Percentiles rank a stretch among this genome's conserved stretches.
These are phyloP conservation scores for Backusella tuberculispora DNA, from an alignment of 192 early-diverging fungal species.

Conservation along the genomic window DNA sequence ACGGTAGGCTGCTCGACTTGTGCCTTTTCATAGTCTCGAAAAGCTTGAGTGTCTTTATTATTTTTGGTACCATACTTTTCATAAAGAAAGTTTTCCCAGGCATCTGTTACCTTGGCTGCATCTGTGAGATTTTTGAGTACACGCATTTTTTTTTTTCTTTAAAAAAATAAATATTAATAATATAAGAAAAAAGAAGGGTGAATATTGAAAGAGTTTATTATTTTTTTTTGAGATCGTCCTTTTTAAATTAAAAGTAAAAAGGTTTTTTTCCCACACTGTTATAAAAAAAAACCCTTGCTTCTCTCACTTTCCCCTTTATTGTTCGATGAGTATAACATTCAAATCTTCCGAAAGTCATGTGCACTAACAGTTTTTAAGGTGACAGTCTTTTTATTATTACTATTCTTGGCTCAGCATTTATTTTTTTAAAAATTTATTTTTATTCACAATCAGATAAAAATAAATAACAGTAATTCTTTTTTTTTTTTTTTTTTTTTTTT, in stretches of 20 bases:
- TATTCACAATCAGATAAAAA: neutral
- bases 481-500: neutral
- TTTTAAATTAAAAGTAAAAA: slow-evolving; percentile 9
- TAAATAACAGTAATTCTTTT: neutral
- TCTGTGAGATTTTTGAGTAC: slow-evolving; percentile 26
- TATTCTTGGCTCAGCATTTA: neutral
- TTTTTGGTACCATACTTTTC: slow-evolving; percentile 32
- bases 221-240: too few relatives aligned
- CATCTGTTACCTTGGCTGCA: slow-evolving; percentile 33
- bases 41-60: slow-evolving; percentile 18
- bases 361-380: neutral
- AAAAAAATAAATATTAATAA: neutral
- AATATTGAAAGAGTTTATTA: too few relatives aligned
- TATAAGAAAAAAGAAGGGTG: slow-evolving; percentile 12
- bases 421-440: neutral
- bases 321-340: neutral
- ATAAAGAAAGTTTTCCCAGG: slow-evolving; percentile 35
- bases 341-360: neutral
- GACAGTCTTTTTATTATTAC: slow-evolving; percentile 8
- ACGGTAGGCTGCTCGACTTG: slow-evolving; percentile 23
- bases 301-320: neutral
- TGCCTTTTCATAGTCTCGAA: slow-evolving; percentile 32
- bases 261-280: neutral
- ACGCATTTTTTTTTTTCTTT: slow-evolving; percentile 18
- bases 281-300: neutral